Evolutionary conservation across 2,329 filamentous ascomycete genomes (phyloP), one percentile per base, ranked within the genome.

Genomic region (Penicillium sp.): DNA sequence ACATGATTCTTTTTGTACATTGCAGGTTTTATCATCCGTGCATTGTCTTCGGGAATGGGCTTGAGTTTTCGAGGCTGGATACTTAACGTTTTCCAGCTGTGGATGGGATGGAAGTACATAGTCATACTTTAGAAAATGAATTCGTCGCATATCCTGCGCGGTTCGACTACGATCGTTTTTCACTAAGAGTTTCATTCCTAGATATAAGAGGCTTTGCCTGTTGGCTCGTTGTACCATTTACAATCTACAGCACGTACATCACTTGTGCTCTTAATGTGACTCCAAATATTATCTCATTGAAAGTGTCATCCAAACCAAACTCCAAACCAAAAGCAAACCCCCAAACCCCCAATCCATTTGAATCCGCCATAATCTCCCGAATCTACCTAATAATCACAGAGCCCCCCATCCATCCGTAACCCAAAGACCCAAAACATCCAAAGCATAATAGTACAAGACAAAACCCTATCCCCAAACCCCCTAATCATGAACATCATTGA

Each of bases 401-500:
- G 5, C 3, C 23, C 23, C 23, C 23, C 3, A 23, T n/a, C 23
- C 23, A 23, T 23, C 23, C 23, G 5, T 23, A 5, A 3, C 23
- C 23, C n/a, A n/a, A n/a, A 23, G 5, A 23, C 23, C 23, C 23
- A 3, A 23, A 23, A 23, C 5, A 23, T n/a, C n/a, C 3, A 23
- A 23, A 23, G 5, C 23, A 34, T 38, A 46, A 47, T 27, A 34
- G 29, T 30, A 30, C 29, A 10, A 5, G 14, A 6, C 14, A 11
- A 11, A 5, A 34, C 32, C 11, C 29, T 11, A 27, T 29, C 23
- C 40, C 19, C 10, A 44, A 23, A 18, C 16, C n/a, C 26, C 36
- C 53, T 60, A 57, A 55, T 67, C 65, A 66, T 72, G 70, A 14
- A 62, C 67, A 56, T 69, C 64, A 65, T 78, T 77, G 48, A 80